Conservation (phyloP, 1,139 yeast species). For the Diutina sp. region DNA sequence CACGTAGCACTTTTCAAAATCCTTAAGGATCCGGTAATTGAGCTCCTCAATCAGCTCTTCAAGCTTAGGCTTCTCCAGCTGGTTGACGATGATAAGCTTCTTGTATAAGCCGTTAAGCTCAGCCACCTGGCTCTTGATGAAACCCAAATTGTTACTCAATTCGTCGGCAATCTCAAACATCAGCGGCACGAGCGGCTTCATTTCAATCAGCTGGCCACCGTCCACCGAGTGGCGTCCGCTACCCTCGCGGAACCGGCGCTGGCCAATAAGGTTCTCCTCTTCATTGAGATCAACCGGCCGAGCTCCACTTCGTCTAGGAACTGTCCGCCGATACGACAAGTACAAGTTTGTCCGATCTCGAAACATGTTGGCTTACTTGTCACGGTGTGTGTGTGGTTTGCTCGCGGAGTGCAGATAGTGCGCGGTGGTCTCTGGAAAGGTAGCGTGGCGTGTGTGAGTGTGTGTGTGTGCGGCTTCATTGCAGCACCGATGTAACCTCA, state of each 20-base stretch:
- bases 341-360: slow-evolving; percentile 65
- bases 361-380: slow-evolving; percentile 32
- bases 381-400: neutral
- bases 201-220: slow-evolving; percentile 18
- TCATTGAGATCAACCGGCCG: slow-evolving; percentile 32
- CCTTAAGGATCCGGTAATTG: slow-evolving; percentile 59
- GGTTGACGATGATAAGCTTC: slow-evolving; percentile 76
- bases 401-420: neutral
- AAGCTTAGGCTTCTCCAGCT: slow-evolving; percentile 62
- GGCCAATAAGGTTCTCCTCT: slow-evolving; percentile 39
- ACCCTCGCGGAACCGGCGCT: slow-evolving; percentile 7
- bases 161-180: slow-evolving; percentile 65
- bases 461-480: too few species aligned
- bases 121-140: slow-evolving; percentile 36
- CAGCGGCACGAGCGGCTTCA: slow-evolving; percentile 57
- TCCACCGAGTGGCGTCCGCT: slow-evolving; percentile 7
- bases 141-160: slow-evolving; percentile 47
- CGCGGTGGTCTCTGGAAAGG: too few species aligned
- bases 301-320: slow-evolving; percentile 32
- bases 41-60: slow-evolving; percentile 62
- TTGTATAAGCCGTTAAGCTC: slow-evolving; percentile 60
- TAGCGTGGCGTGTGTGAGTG: too few species aligned
- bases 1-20: slow-evolving; percentile 66
- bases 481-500: too few species aligned
- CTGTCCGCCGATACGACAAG: slow-evolving; percentile 60